Conservation (phyloP, 2,329 filamentous ascomycete species). For the Lizonia empirigonia region DNA sequence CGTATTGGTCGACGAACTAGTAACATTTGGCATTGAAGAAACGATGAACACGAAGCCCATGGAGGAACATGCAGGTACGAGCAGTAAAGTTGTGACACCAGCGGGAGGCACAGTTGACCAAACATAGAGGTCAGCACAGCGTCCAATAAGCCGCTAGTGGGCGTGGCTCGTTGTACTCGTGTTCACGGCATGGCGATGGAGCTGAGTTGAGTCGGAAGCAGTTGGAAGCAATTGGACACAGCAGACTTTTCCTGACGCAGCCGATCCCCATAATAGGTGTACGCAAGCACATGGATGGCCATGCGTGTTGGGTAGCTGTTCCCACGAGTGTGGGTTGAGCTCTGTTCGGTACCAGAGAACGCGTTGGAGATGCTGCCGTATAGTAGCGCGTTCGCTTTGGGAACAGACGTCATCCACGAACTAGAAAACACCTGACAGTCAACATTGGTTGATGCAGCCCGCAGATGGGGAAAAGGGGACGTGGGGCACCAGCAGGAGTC, state of each 20-base stretch:
- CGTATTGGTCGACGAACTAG: neutral
- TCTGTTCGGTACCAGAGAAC: constrained; percentile 1
- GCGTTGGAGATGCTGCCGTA: constrained; percentile 1
- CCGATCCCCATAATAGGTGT: constrained; percentile 5
- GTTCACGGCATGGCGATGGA: constrained; percentile 1
- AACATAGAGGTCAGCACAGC: constrained; percentile 1
- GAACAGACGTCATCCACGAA: constrained; percentile 9
- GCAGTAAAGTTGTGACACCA: constrained; percentile 5
- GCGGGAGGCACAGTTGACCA: neutral
- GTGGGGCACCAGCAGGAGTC: constrained; percentile 20
- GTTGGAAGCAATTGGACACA: constrained; percentile 1
- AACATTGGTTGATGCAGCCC: constrained; percentile 9
- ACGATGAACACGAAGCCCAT: neutral
- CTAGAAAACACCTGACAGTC: neutral
- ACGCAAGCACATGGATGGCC: constrained; percentile 19
- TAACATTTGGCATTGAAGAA: neutral
- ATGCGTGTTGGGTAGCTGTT: constrained; percentile 2
- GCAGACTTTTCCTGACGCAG: neutral
- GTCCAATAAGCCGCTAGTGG: neutral
- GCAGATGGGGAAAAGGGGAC: constrained; percentile 11
- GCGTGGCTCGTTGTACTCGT: constrained; percentile 8
- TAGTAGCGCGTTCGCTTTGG: constrained; percentile 6
- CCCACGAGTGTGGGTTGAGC: constrained; percentile 13
- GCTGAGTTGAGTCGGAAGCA: constrained; percentile 5
- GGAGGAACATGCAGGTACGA: constrained; percentile 14